phyloP scores from a whole-genome alignment of 2,329 filamentous ascomycete species.

The Verticillium alfalfae region DNA sequence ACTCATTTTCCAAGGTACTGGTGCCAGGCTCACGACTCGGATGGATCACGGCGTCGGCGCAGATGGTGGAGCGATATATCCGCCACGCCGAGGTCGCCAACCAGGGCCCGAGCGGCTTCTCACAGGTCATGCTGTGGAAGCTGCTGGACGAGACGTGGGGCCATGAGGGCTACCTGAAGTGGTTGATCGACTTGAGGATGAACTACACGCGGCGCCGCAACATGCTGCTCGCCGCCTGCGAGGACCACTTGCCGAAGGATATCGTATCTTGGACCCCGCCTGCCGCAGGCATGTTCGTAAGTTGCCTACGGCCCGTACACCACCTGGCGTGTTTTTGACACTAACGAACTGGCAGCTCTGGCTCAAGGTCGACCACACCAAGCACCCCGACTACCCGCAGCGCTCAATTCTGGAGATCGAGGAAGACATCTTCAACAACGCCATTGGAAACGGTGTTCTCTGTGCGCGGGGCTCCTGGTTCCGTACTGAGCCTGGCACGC shows the following conservation, averaged over 20 bases:
- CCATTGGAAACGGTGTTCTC: slow-evolving; percentile 72
- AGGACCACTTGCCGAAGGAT: slow-evolving; percentile 66
- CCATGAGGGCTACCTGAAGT: slow-evolving; percentile 81
- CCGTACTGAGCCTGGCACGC: slow-evolving; percentile 62
- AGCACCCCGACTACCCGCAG: slow-evolving; percentile 54
- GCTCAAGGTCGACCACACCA: slow-evolving; percentile 62
- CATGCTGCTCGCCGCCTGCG: slow-evolving; percentile 72
- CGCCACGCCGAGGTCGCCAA: slow-evolving; percentile 78
- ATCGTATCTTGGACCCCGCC: slow-evolving; percentile 77
- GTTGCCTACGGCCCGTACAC: slow-evolving; percentile 25
- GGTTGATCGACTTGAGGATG: slow-evolving; percentile 76
- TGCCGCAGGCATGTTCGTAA: slow-evolving; percentile 89
- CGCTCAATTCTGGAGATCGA: slow-evolving; percentile 64
- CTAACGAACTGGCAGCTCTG: slow-evolving; percentile 48
- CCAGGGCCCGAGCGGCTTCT: slow-evolving; percentile 80
- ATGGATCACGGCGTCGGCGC: slow-evolving; percentile 84
- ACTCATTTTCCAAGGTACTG: slow-evolving; percentile 91
- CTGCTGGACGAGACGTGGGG: slow-evolving; percentile 93
- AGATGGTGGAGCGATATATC: slow-evolving; percentile 77
- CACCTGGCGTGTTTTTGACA: neutral
- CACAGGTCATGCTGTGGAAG: slow-evolving; percentile 81
- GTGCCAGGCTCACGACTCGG: slow-evolving; percentile 76
- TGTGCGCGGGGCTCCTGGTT: slow-evolving; percentile 90
- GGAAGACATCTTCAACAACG: slow-evolving; percentile 76
- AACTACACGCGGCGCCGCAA: slow-evolving; percentile 80